Conservation (phyloP, 2,329 filamentous ascomycete species). For the Botrytis hyacinthi region DNA sequence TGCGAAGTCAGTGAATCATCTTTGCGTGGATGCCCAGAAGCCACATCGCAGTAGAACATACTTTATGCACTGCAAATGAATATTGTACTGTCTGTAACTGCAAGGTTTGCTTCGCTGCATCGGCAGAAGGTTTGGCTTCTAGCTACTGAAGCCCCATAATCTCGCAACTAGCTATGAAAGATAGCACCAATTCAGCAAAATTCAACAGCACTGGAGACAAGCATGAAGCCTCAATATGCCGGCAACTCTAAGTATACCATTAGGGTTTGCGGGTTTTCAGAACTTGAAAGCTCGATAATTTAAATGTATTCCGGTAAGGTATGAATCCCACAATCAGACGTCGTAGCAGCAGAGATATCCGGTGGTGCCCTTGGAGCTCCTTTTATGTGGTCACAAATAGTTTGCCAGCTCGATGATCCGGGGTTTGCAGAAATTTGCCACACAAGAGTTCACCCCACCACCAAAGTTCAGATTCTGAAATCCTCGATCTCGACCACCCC, state of each 20-base stretch:
- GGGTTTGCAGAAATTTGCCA: neutral
- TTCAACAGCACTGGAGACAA: neutral
- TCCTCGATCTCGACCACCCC: neutral
- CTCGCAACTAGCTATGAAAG: neutral
- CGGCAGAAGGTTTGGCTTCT: neutral
- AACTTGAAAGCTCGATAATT: neutral
- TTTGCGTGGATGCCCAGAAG: neutral
- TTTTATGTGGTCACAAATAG: neutral
- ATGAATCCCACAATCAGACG: neutral
- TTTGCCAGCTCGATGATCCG: neutral
- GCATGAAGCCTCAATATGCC: neutral
- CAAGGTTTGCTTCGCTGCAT: neutral
- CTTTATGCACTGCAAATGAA: neutral
- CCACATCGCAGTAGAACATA: neutral
- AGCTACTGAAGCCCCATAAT: neutral
- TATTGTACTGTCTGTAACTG: neutral
- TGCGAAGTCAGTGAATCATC: neutral
- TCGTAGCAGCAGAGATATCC: neutral
- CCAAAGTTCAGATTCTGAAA: neutral
- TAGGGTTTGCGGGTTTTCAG: neutral
- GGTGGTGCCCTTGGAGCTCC: neutral
- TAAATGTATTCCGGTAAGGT: neutral
- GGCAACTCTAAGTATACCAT: neutral
- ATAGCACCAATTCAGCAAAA: neutral
- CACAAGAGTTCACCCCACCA: neutral